Evolutionary conservation across 2,329 filamentous ascomycete genomes (phyloP).

Genomic region (Arachnomyces sp.): DNA sequence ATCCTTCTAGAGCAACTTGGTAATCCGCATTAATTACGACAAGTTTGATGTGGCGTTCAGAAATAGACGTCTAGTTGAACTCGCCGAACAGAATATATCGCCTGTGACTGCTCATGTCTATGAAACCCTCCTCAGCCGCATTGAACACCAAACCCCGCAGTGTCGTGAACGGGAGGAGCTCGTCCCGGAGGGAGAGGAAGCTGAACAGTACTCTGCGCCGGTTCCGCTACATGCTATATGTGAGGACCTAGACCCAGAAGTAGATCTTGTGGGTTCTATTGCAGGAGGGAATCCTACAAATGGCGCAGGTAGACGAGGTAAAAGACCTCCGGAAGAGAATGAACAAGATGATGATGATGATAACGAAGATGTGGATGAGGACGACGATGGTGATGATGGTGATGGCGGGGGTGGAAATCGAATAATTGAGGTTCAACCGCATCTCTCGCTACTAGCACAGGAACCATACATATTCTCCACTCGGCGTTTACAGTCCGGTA

Average conservation of each 20-base stretch:
- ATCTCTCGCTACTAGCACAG: constrained; percentile 44
- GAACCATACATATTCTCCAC: constrained; percentile 32
- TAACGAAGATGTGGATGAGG: constrained; percentile 33
- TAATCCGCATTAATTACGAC: constrained; percentile 75
- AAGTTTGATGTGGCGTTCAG: constrained; percentile 77
- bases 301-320: constrained; percentile 21
- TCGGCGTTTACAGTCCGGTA: constrained; percentile 38
- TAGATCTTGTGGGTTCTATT: constrained; percentile 31
- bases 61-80: constrained; percentile 66
- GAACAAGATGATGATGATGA: constrained; percentile 46
- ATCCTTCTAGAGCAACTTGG: constrained; percentile 55
- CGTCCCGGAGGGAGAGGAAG: constrained; percentile 35
- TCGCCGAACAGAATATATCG: constrained; percentile 64
- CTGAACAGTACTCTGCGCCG: constrained; percentile 29
- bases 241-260: constrained; percentile 28
- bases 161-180: constrained; percentile 48
- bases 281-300: constrained; percentile 27
- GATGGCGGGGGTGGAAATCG: constrained; percentile 50
- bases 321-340: constrained; percentile 15
- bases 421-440: constrained; percentile 30
- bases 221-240: constrained; percentile 29
- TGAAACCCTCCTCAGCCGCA: constrained; percentile 58
- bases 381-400: constrained; percentile 25
- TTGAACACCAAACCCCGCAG: constrained; percentile 61
- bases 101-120: constrained; percentile 72